These are phyloP conservation scores for Pythium plurisporium DNA, from an alignment of 352 stramenopile genomes.

Conservation along the genomic window DNA sequence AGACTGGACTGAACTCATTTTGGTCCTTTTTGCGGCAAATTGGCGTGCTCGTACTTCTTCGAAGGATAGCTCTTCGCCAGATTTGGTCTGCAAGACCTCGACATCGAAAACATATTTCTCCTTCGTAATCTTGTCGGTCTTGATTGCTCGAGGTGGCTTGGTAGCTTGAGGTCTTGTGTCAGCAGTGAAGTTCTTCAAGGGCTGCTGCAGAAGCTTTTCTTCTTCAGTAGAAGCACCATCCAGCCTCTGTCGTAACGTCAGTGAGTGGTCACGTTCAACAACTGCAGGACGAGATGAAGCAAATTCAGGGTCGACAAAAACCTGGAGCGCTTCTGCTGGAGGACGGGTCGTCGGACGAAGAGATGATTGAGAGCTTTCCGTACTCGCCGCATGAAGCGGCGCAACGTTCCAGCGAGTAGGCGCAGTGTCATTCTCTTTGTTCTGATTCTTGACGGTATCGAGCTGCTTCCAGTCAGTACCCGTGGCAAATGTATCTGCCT, in stretches of 20 bases:
- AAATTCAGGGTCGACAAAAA: slow-evolving; percentile 81
- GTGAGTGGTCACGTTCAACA: slow-evolving; percentile 39
- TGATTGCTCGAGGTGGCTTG: slow-evolving; percentile 7
- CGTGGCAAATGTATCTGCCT: slow-evolving; percentile 55
- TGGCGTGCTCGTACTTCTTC: slow-evolving; percentile 65
- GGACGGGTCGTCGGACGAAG: neutral
- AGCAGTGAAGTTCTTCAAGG: slow-evolving; percentile 68
- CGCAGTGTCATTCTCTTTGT: slow-evolving; percentile 73
- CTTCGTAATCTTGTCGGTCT: neutral
- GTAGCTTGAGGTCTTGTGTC: neutral
- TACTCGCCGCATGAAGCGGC: neutral
- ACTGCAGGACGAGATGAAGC: slow-evolving; percentile 7
- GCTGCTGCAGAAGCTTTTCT: slow-evolving; percentile 64
- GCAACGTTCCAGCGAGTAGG: slow-evolving; percentile 48
- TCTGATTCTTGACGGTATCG: slow-evolving; percentile 56
- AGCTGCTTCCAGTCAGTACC: slow-evolving; percentile 69
- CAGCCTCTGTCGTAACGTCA: slow-evolving; percentile 66
- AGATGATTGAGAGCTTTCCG: neutral
- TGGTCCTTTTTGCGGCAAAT: slow-evolving; percentile 1
- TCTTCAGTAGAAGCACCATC: slow-evolving; percentile 69
- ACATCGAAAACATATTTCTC: slow-evolving; percentile 44
- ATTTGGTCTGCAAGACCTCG: slow-evolving; percentile 31
- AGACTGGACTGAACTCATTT: neutral
- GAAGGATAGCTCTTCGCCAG: slow-evolving; percentile 60
- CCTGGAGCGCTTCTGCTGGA: slow-evolving; percentile 39